phyloP scores from a whole-genome alignment of 441 rosid species.

The Biscutella laevigata region DNA sequence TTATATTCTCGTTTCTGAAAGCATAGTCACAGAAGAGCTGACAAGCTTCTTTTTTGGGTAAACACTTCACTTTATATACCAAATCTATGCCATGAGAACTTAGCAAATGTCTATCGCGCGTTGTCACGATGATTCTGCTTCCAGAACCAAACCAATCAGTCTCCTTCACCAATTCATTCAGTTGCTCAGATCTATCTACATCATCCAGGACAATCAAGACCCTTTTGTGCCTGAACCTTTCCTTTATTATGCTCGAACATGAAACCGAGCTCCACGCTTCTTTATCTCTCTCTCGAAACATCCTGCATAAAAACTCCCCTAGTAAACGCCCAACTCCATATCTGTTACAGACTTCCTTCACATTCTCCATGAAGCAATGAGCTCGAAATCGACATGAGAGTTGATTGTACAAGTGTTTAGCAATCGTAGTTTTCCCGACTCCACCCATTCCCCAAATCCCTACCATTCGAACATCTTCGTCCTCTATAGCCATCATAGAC shows the following conservation, averaged over 20 bases:
- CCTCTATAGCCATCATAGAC: slow-evolving; percentile 10
- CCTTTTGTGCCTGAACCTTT: slow-evolving; percentile 20
- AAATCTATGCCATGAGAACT: background rate
- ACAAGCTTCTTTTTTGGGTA: slow-evolving; percentile 17
- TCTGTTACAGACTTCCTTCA: slow-evolving; percentile 16
- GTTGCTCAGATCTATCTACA: slow-evolving; percentile 8
- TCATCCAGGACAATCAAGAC: slow-evolving; percentile 28
- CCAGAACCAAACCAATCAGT: slow-evolving; percentile 31
- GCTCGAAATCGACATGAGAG: slow-evolving; percentile 19
- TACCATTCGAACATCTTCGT: slow-evolving; percentile 19
- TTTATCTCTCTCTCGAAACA: slow-evolving; percentile 16
- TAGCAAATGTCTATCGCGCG: slow-evolving; percentile 24
- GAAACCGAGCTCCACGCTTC: slow-evolving; percentile 9
- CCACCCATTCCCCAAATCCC: slow-evolving; percentile 49
- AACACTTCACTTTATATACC: background rate
- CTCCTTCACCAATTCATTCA: slow-evolving; percentile 5
- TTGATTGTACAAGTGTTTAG: slow-evolving; percentile 14
- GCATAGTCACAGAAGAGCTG: slow-evolving; percentile 28
- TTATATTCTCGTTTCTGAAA: slow-evolving; percentile 12
- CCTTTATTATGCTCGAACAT: background rate
- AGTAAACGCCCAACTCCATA: slow-evolving; percentile 12
- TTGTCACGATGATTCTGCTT: slow-evolving; percentile 35
- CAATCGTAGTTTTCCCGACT: slow-evolving; percentile 30
- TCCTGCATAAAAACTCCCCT: slow-evolving; percentile 15
- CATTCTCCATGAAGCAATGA: slow-evolving; percentile 25